These are phyloP conservation scores for Talaromyces sp. DNA, from an alignment of 2,329 filamentous ascomycete genomes.

Conservation along the genomic window DNA sequence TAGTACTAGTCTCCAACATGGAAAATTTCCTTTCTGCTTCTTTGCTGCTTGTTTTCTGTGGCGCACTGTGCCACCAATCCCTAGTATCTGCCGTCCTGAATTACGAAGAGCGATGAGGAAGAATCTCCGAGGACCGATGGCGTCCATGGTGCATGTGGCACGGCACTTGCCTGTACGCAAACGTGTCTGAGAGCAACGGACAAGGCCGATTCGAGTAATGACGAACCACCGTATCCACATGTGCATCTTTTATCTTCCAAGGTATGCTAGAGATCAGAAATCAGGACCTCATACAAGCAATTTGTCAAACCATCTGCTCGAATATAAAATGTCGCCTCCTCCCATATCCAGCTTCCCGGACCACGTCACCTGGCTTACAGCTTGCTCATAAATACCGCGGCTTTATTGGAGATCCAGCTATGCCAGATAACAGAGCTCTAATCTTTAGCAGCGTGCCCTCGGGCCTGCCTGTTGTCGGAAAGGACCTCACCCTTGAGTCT, in stretches of 20 bases:
- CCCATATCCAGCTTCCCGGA: background rate
- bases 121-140: no score
- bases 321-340: background rate
- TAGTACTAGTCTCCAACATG: constrained; percentile 10
- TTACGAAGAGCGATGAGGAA: no score
- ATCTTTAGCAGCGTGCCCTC: constrained; percentile 66
- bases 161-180: background rate
- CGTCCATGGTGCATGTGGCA: no score
- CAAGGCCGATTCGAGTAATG: background rate
- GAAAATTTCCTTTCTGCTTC: background rate
- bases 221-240: background rate
- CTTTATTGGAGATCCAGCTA: background rate
- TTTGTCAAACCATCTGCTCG: background rate
- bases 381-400: background rate
- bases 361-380: background rate
- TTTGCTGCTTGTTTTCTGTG: background rate
- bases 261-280: background rate
- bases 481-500: constrained; percentile 64
- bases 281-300: background rate
- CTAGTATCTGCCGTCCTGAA: no score
- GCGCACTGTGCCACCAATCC: no score
- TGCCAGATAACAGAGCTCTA: constrained; percentile 62
- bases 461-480: constrained; percentile 62
- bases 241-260: background rate
- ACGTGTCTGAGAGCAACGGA: background rate